These are phyloP conservation scores for Hypoxylon sp. DNA, from an alignment of 2,329 filamentous ascomycete genomes.

Conservation along the genomic window DNA sequence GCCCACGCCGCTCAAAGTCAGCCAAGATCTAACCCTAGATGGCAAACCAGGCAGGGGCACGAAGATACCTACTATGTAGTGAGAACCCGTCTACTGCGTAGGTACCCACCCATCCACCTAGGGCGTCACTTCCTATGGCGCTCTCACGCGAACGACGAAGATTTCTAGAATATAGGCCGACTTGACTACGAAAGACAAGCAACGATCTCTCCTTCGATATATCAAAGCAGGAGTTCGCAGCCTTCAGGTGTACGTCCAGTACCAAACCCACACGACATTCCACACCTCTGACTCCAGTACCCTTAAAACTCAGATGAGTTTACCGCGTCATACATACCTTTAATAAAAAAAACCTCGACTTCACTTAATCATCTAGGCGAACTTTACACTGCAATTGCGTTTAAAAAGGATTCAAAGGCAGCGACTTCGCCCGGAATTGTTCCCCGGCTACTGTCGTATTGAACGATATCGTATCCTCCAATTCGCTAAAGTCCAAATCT, in stretches of 20 bases:
- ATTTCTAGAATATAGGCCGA: conserved; percentile 11
- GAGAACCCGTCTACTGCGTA: conserved; percentile 14
- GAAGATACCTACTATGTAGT: too few species aligned
- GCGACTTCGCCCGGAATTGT: conserved; percentile 18
- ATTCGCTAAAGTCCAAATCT: conserved; percentile 16
- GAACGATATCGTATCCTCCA: conserved; percentile 15
- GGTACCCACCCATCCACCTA: background rate
- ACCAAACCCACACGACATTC: background rate
- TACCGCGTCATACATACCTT: background rate
- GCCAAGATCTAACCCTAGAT: conserved; percentile 27
- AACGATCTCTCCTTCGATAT: conserved; percentile 1
- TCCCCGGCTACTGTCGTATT: conserved; percentile 24
- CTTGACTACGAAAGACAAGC: background rate
- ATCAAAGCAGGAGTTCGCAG: background rate
- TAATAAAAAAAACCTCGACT: conserved; percentile 1
- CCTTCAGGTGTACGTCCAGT: background rate
- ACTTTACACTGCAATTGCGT: background rate
- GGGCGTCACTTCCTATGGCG: conserved; percentile 7
- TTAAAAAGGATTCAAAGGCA: conserved; percentile 10
- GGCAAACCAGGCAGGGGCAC: conserved; percentile 27
- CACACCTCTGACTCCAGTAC: background rate
- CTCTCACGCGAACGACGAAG: background rate
- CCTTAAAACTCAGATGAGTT: background rate
- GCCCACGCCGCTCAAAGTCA: conserved; percentile 26
- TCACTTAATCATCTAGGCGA: conserved; percentile 2